Base-by-base conservation (phyloP, 352 stramenopile species). In the Globisporangium cystogenes region DNA sequence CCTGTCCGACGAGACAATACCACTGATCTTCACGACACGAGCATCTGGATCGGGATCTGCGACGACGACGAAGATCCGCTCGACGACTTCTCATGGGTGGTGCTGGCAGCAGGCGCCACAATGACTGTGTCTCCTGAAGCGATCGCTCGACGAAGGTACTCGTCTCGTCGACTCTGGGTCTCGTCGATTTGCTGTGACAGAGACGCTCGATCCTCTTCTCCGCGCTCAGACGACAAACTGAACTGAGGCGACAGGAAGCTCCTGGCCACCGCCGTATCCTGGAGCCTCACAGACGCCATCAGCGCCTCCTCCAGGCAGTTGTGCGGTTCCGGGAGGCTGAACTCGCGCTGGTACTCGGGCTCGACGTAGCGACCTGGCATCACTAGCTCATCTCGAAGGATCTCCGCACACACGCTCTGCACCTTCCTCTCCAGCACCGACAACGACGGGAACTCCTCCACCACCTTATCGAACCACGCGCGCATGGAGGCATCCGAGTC, bases 401-500 rank as follows among this genome's bases (percentile, higher is more conserved):
- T 40, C 20, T 56, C 64, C 15, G 55, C 61, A 36, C 80, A 90
- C 31, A 91, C 86, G 18, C 55, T 48, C 57, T 91, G 76, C 16
- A 91, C 57, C 60, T 91, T 91, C 24, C 66, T 62, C 59, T 93
- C 83, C n/a, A 93, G 51, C 15, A 86, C 50, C 20, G 81, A 70
- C 14, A 90, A 58, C 20, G 83, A 91, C 36, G 83, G 83, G 45
- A 93, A 83, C 52, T 91, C 79, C 49, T 87, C 79, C 23, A 89
- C 54, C 1, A 87, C 72, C 14, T 70, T 64, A n/a, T 67, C 48
- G 23, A 88, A 70, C 83, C 81, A 91, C 27, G 64, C 65, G 42
- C 84, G 74, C 51, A 68, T 74, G 18, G 65, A 67, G 0, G 50
- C 55, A 11, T 65, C 51, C 18, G 77, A 77, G 45, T 80, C 62